Evolutionary conservation across 2,329 filamentous ascomycete species (phyloP).

Genomic region (Colletotrichum tropicicola): DNA sequence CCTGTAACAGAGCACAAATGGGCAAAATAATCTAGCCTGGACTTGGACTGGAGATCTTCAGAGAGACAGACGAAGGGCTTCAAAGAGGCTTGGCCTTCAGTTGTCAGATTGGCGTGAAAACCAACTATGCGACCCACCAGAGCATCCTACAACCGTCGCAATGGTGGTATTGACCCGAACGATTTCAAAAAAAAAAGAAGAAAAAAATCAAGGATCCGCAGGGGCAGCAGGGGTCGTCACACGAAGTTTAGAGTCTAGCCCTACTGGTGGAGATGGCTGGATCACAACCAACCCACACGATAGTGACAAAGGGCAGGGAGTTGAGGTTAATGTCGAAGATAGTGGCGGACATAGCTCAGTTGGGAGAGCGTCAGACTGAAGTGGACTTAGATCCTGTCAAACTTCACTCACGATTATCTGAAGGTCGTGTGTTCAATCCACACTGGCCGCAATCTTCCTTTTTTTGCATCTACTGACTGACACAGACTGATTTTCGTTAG

Average conservation of each 20-base stretch:
- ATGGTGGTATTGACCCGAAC: not conserved
- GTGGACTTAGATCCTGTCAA: not conserved
- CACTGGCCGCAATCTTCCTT: slow-evolving; percentile 6
- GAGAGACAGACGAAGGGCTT: not conserved
- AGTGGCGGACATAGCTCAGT: slow-evolving; percentile 25
- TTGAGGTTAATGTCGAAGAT: not conserved
- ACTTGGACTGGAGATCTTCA: slow-evolving; percentile 27
- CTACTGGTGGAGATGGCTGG: not conserved
- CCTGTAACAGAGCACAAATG: not conserved
- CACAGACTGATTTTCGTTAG: too few relatives aligned
- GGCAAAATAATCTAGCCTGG: slow-evolving; percentile 9
- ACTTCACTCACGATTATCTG: slow-evolving; percentile 3
- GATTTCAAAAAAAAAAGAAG: too few relatives aligned
- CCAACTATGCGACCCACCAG: slow-evolving; percentile 54
- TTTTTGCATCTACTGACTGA: too few relatives aligned
- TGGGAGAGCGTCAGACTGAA: slow-evolving; percentile 26
- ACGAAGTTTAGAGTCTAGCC: not conserved
- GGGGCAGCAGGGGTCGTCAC: too few relatives aligned
- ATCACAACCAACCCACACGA: not conserved
- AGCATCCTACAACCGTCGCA: not conserved
- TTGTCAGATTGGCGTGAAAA: slow-evolving; percentile 59
- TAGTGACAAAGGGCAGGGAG: not conserved
- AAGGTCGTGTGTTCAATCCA: slow-evolving; percentile 25
- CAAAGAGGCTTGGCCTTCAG: not conserved
- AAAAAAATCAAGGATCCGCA: too few relatives aligned